These are phyloP conservation scores for Heliamphora pulchella DNA, from an alignment of 179 eudicot genomes.

Conservation along the genomic window DNA sequence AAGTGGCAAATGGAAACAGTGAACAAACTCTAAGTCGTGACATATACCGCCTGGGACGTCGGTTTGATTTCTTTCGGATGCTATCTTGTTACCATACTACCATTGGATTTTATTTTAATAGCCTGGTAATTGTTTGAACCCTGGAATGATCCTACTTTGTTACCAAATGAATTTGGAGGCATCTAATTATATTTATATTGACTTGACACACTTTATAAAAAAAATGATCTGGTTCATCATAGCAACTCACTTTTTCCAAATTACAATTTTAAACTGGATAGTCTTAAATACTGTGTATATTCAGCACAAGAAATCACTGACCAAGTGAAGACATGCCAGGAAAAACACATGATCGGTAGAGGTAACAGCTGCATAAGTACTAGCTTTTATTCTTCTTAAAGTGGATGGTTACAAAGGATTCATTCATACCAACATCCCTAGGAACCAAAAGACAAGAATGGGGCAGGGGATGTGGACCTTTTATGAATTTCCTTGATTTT, in stretches of 20 bases:
- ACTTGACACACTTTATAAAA: background rate
- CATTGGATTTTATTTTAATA: conserved; percentile 77
- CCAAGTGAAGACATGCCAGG: background rate
- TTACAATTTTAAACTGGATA: background rate
- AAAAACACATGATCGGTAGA: conserved; percentile 7
- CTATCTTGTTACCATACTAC: conserved; percentile 92
- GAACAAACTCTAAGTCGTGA: conserved; percentile 95
- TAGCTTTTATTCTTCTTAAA: background rate
- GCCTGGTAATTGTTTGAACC: conserved; percentile 47
- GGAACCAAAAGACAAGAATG: background rate
- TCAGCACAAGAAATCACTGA: background rate
- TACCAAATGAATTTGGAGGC: background rate
- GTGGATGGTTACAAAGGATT: background rate
- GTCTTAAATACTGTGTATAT: background rate
- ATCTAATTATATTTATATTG: background rate
- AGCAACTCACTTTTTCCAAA: background rate
- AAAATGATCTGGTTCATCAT: background rate
- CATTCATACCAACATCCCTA: no score
- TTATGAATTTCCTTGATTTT: background rate
- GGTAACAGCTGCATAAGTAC: background rate
- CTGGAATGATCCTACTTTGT: background rate
- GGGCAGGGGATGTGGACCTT: background rate
- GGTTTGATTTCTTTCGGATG: conserved; percentile 94
- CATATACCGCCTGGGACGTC: conserved; percentile 80
- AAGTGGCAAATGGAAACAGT: conserved; percentile 94